Base-by-base conservation (phyloP, 371 early-diverging fungal genomes). In the Mortierella polycephala region DNA sequence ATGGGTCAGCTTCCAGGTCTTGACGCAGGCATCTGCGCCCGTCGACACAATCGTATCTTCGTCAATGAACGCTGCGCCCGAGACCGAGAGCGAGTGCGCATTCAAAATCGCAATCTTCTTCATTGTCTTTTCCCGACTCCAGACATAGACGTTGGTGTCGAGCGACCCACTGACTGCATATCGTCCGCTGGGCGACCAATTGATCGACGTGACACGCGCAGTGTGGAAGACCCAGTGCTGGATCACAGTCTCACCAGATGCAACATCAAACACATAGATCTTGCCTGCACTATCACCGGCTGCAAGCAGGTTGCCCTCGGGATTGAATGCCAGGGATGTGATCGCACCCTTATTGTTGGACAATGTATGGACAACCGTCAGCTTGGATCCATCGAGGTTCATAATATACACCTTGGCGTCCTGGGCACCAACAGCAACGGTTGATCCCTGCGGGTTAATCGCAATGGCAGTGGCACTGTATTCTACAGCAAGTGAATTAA, bases 191-290 rank as follows among this genome's bases (percentile, higher is more conserved):
- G 86, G 84, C 7, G 94, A 89, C 96, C 97, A 98, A 0, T 84
- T 82, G 40, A 98, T 71, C 9, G 84, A 81, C 64, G 91, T 92
- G 62, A 98, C 88, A 40, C 95, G 91, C n/a, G 93, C 95, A 3
- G 89, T 89, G 83, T 98, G 99, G 86, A 92, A 94, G 12, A 92
- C 92, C 97, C 98, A 98, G 42, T 89, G 90, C 61, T 87, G 83
- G 23, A 91, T 82, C 52, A 77, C 86, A 2, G 90, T 53, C 76
- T 85, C 84, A 44, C 90, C 87, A 0, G 85, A 81, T 0, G 75
- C 84, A 0, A 89, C 79, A 61, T 91, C 89, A 66, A 91, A 94
- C 4, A 95, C 91, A 53, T 88, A 75, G 44, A 98, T 92, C 70
- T 91, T 94, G 54, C 98, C 93, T 7, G 88, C 87, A 13, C 89